Evolutionary conservation across 352 stramenopile genomes (phyloP).

Genomic region (Pythium biforme): DNA sequence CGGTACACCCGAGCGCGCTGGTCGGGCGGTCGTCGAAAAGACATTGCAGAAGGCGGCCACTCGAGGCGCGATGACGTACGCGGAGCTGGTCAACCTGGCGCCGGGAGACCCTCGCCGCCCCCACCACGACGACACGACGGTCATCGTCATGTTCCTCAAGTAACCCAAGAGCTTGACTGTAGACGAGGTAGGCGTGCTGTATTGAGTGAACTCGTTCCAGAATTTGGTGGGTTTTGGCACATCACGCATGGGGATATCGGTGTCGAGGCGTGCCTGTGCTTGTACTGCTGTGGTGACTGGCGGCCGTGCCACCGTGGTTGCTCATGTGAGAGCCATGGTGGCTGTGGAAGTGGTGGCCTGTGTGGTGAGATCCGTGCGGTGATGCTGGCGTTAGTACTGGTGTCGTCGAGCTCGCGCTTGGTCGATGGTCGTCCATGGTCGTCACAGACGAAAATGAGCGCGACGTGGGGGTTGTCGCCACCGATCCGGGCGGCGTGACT

Average conservation of each 20-base stretch:
- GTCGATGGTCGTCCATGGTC: background rate
- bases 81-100: constrained; percentile 79
- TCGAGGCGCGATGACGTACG: constrained; percentile 75
- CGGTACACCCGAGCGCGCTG: constrained; percentile 71
- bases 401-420: background rate
- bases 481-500: background rate
- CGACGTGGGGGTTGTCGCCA: background rate
- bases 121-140: constrained; percentile 93
- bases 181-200: too few relatives aligned
- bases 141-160: constrained; percentile 88
- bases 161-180: too few relatives aligned
- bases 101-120: constrained; percentile 77
- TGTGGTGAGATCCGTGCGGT: too few relatives aligned
- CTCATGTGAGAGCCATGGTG: background rate
- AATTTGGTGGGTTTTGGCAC: too few relatives aligned
- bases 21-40: constrained; percentile 72
- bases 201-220: too few relatives aligned
- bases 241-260: background rate
- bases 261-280: background rate
- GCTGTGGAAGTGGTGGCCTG: too few relatives aligned
- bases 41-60: constrained; percentile 77
- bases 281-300: background rate
- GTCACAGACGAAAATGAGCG: background rate
- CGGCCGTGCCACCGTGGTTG: too few relatives aligned
- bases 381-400: background rate